phyloP scores from a whole-genome alignment of 345 rosid genomes.

The Dovyalis caffra region DNA sequence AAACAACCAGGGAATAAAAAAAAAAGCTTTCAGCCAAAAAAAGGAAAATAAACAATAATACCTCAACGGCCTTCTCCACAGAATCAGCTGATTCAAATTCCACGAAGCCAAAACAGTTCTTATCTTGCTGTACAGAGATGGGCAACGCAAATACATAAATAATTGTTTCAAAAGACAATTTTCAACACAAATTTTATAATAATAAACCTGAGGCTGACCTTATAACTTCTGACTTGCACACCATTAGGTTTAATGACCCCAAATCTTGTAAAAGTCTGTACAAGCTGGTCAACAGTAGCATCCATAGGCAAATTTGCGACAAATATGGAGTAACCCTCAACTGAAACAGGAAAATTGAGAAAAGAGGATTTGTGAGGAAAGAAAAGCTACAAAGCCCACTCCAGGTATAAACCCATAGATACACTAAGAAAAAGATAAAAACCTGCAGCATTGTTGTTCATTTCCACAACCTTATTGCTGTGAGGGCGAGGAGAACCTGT shows the following conservation, averaged over 20 bases:
- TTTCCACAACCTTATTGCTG: constrained; percentile 23
- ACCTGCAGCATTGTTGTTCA: constrained; percentile 40
- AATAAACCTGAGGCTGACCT: constrained; percentile 33
- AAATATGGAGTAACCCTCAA: constrained; percentile 53
- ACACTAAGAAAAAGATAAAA: not conserved
- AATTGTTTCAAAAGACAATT: not conserved
- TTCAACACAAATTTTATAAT: not conserved
- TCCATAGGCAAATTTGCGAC: constrained; percentile 60
- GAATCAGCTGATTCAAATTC: constrained; percentile 69
- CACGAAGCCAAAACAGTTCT: constrained; percentile 77
- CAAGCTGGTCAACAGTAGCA: constrained; percentile 50
- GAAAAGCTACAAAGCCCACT: not conserved
- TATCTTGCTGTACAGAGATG: constrained; percentile 34
- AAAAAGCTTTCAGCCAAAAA: not conserved
- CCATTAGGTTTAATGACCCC: constrained; percentile 56
- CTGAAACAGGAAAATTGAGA: constrained; percentile 29
- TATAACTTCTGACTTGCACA: constrained; percentile 65
- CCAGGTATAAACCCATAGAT: not conserved
- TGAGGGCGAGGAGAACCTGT: not conserved
- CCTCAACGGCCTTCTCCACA: constrained; percentile 63
- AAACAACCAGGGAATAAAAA: not conserved
- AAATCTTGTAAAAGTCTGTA: constrained; percentile 38
- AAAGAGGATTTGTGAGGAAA: not conserved
- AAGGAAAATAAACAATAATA: constrained; percentile 11
- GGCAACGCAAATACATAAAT: not conserved